phyloP scores from a whole-genome alignment of 345 rosid genomes.

The Brassica cretica region DNA sequence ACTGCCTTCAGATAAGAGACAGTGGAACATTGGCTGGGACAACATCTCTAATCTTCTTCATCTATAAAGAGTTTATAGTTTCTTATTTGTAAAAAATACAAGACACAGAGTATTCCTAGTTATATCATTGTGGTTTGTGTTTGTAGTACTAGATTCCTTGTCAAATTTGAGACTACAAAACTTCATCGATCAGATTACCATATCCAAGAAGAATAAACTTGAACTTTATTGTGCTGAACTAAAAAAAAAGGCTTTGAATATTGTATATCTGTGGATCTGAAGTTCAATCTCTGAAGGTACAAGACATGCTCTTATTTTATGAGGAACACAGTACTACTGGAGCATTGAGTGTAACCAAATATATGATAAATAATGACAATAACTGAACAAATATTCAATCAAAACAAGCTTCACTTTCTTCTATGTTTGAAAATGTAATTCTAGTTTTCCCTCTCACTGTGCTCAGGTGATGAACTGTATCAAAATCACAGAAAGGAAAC shows the following conservation, averaged over 20 bases:
- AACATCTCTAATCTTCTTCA: slow-evolving; percentile 82
- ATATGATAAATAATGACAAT: slow-evolving; percentile 21
- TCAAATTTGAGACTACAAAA: not conserved
- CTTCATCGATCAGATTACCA: not conserved
- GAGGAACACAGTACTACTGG: not conserved
- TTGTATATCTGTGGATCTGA: no score
- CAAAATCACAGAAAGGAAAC: slow-evolving; percentile 17
- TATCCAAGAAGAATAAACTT: not conserved
- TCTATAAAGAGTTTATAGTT: slow-evolving; percentile 42
- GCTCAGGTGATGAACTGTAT: slow-evolving; percentile 18
- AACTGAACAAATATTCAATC: slow-evolving; percentile 22
- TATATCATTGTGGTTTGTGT: not conserved
- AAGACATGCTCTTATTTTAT: not conserved
- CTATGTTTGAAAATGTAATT: slow-evolving; percentile 22
- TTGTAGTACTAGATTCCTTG: not conserved
- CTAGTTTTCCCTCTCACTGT: slow-evolving; percentile 13
- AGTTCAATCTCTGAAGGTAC: not conserved
- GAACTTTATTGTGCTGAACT: no score
- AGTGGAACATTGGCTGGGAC: slow-evolving; percentile 92
- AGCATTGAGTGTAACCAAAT: not conserved
- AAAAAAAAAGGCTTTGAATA: no score
- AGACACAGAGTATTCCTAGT: not conserved
- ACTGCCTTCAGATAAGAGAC: slow-evolving; percentile 70
- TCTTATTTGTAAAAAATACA: not conserved
- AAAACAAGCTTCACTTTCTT: slow-evolving; percentile 21